phyloP scores from a whole-genome alignment of 164 flowering plant genomes.

The Stephania cephalantha region DNA sequence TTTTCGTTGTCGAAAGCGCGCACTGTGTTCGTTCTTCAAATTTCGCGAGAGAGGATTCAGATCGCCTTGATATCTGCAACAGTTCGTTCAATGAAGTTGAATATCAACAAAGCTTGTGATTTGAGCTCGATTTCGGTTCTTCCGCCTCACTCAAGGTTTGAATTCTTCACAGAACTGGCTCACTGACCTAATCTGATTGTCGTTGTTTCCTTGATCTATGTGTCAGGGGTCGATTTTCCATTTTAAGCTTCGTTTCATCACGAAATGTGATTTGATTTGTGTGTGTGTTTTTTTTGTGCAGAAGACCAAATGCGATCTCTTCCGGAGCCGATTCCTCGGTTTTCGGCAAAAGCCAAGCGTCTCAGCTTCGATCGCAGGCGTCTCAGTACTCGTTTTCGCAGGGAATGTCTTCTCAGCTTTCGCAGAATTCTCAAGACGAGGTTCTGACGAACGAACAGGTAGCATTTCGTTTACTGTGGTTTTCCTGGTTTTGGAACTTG shows the following conservation, averaged over 20 bases:
- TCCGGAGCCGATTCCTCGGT: slow-evolving; percentile 36
- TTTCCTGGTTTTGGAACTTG: neutral
- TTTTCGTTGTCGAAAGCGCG: neutral
- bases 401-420: slow-evolving; percentile 69
- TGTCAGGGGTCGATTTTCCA: neutral
- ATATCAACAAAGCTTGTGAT: slow-evolving; percentile 80
- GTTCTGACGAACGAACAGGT: slow-evolving; percentile 53
- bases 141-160: slow-evolving; percentile 73
- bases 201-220: neutral
- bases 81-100: slow-evolving; percentile 28
- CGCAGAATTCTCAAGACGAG: slow-evolving; percentile 77
- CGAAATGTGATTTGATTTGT: neutral
- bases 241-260: neutral
- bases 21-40: neutral
- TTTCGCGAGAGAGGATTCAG: neutral
- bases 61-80: neutral
- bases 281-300: slow-evolving; percentile 12
- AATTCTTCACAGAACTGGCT: neutral
- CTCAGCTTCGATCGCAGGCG: slow-evolving; percentile 53
- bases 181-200: neutral
- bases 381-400: slow-evolving; percentile 82
- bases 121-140: slow-evolving; percentile 85
- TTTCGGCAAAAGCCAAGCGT: slow-evolving; percentile 34
- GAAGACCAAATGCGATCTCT: slow-evolving; percentile 37
- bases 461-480: neutral